Conservation (phyloP, 2,329 filamentous ascomycete species). For the Pyrenophora graminea region DNA sequence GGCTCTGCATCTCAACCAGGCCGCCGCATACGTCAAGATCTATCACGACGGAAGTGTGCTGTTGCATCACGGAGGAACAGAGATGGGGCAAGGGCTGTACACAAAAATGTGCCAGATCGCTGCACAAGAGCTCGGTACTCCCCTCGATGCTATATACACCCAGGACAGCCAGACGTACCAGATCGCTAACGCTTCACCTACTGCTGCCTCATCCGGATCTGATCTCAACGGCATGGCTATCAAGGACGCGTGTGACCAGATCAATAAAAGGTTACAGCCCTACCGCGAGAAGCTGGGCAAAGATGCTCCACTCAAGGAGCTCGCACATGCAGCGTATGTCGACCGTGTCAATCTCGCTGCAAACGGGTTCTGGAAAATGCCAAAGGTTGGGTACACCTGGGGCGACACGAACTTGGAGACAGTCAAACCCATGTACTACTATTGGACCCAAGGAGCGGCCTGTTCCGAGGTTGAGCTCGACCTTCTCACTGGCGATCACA, state of each 20-base stretch:
- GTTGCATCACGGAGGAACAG: conserved; percentile 90
- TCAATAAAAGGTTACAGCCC: conserved; percentile 83
- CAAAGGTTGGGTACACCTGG: conserved; percentile 93
- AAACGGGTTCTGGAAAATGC: conserved; percentile 96
- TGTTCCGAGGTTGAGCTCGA: conserved; percentile 90
- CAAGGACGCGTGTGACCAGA: conserved; percentile 84
- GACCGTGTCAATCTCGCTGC: conserved; percentile 93
- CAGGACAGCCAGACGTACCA: conserved; percentile 87
- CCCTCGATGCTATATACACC: conserved; percentile 81
- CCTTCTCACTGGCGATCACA: conserved; percentile 89
- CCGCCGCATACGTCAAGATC: conserved; percentile 88
- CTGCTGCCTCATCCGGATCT: conserved; percentile 88
- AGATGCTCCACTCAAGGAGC: conserved; percentile 76
- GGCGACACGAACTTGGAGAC: conserved; percentile 51
- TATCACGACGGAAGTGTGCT: conserved; percentile 93
- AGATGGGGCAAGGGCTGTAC: conserved; percentile 96
- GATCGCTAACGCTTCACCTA: conserved; percentile 85
- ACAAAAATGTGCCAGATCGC: conserved; percentile 97
- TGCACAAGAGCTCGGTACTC: conserved; percentile 83
- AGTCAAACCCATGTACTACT: conserved; percentile 80
- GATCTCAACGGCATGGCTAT: conserved; percentile 95
- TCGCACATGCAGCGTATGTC: conserved; percentile 90
- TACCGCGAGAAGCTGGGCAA: conserved; percentile 81
- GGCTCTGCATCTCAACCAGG: conserved; percentile 91
- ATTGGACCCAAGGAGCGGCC: conserved; percentile 87